phyloP scores from a whole-genome alignment of 768 basidiomycete genomes.

The Pilatotrama ljubarskyi region DNA sequence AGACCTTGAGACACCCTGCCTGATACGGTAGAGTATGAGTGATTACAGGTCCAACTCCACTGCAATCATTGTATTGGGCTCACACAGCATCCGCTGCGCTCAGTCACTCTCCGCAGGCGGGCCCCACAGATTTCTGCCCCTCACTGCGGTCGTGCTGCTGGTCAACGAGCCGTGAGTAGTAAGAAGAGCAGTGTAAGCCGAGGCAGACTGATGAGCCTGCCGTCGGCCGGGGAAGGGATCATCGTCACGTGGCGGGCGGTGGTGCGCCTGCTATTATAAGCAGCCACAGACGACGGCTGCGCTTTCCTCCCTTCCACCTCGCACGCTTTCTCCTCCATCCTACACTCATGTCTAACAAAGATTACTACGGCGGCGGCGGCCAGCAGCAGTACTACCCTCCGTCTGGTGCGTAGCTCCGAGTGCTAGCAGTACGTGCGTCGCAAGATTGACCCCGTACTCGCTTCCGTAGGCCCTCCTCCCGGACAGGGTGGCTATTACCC shows the following conservation, averaged over 20 bases:
- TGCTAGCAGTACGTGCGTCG: too few relatives aligned
- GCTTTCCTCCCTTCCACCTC: constrained; percentile 2
- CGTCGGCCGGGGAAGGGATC: neutral
- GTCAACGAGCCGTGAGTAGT: too few relatives aligned
- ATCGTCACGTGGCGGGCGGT: constrained; percentile 6
- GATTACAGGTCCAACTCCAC: too few relatives aligned
- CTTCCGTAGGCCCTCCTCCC: constrained; percentile 46
- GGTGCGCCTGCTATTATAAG: constrained; percentile 10
- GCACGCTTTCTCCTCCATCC: neutral
- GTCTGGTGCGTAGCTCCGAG: constrained; percentile 38
- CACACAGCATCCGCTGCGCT: too few relatives aligned
- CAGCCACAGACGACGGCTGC: constrained; percentile 6
- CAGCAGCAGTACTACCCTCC: constrained; percentile 60
- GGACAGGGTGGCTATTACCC: constrained; percentile 72
- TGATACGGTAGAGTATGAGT: too few relatives aligned
- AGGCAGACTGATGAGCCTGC: neutral
- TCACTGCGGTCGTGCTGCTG: too few relatives aligned
- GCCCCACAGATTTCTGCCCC: too few relatives aligned
- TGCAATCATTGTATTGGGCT: too few relatives aligned
- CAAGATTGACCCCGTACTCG: constrained; percentile 23
- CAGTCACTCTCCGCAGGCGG: too few relatives aligned
- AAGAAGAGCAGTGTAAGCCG: neutral
- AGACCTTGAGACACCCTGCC: too few relatives aligned
- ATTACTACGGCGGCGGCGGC: constrained; percentile 58
- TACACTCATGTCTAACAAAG: constrained; percentile 58